phyloP scores from a whole-genome alignment of 768 basidiomycete genomes.

The Sutorius australiensis region DNA sequence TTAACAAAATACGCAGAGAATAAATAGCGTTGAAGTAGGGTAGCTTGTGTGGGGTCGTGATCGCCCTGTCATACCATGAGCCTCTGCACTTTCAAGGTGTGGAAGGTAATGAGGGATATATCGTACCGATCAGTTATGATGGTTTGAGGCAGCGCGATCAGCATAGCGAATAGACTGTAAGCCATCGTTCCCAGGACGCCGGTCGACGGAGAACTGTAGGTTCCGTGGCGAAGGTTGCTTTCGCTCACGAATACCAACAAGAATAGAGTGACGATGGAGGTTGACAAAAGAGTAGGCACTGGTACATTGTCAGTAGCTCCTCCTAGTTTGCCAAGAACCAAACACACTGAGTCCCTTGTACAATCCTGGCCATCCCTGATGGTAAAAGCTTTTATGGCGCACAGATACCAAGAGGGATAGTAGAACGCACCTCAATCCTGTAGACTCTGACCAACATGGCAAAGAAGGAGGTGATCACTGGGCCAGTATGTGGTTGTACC shows the following conservation, averaged over 20 bases:
- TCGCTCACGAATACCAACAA: constrained; percentile 57
- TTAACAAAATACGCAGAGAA: constrained; percentile 68
- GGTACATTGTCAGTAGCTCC: constrained; percentile 39
- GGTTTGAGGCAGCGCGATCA: constrained; percentile 64
- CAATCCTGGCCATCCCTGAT: constrained; percentile 63
- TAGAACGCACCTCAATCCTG: constrained; percentile 59
- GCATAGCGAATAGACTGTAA: constrained; percentile 62
- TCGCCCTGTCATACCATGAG: constrained; percentile 47
- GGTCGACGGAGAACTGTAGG: constrained; percentile 59
- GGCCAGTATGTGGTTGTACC: constrained; percentile 72
- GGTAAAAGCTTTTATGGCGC: constrained; percentile 5
- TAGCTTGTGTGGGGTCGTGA: constrained; percentile 78
- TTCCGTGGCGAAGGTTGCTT: constrained; percentile 56
- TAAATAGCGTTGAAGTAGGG: constrained; percentile 55
- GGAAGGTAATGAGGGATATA: not conserved
- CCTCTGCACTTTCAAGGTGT: not conserved
- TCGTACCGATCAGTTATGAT: constrained; percentile 74
- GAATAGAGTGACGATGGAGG: constrained; percentile 53
- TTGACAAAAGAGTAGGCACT: constrained; percentile 51
- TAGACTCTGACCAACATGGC: constrained; percentile 71
- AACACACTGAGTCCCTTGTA: constrained; percentile 73
- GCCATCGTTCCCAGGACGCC: constrained; percentile 58
- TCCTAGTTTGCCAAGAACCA: not conserved
- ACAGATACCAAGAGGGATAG: not conserved
- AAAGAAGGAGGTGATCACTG: constrained; percentile 72